phyloP scores from a whole-genome alignment of 2,329 filamentous ascomycete species.

The Biscogniauxia mediterranea region DNA sequence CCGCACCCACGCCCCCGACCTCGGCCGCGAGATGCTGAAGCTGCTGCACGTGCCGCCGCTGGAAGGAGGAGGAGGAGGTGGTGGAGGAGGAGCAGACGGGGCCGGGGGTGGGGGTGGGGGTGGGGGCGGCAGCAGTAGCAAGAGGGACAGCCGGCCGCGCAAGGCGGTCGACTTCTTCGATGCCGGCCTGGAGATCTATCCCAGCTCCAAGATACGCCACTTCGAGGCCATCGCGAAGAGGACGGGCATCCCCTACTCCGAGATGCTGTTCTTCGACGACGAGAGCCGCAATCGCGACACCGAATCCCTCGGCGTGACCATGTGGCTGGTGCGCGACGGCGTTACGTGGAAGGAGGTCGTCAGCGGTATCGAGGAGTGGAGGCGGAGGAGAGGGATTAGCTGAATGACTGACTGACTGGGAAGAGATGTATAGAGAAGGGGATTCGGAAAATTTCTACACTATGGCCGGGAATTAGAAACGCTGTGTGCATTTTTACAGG shows the following conservation, averaged over 20 bases:
- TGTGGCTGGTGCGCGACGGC: constrained; percentile 79
- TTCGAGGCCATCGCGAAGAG: constrained; percentile 71
- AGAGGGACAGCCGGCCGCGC: constrained; percentile 35
- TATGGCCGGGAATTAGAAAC: too few species aligned
- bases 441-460: neutral
- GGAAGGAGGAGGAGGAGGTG: too few species aligned
- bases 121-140: constrained; percentile 10
- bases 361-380: constrained; percentile 76
- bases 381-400: constrained; percentile 57
- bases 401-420: neutral
- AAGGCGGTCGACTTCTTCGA: constrained; percentile 60
- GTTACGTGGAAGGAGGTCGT: constrained; percentile 76
- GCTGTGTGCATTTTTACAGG: too few species aligned
- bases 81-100: too few species aligned
- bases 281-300: constrained; percentile 85
- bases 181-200: constrained; percentile 64
- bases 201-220: constrained; percentile 80
- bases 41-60: constrained; percentile 59
- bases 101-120: constrained; percentile 7
- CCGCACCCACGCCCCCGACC: constrained; percentile 74
- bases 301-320: constrained; percentile 73
- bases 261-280: constrained; percentile 97
- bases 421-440: constrained; percentile 1
- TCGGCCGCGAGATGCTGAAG: constrained; percentile 78
- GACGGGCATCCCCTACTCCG: constrained; percentile 69